Percentiles rank a stretch among this genome's conserved stretches.
Conservation (phyloP, 352 stramenopile genomes). For the Globisporangium yorkense region DNA sequence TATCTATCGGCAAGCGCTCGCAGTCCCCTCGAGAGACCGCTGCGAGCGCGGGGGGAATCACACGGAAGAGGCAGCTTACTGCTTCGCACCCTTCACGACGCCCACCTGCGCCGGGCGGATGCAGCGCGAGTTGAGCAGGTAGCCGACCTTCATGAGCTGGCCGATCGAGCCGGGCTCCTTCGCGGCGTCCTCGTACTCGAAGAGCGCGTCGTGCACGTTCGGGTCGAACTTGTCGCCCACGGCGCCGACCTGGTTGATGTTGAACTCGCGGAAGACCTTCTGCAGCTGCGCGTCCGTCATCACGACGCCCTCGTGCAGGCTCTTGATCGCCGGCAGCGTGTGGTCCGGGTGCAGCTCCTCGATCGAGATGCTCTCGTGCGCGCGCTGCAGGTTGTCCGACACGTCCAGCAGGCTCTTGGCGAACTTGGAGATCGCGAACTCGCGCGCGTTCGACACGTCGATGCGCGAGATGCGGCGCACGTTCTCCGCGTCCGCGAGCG, state of each 20-base stretch:
- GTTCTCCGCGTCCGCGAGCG: constrained; percentile 97
- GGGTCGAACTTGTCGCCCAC: constrained; percentile 97
- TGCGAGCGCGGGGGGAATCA: neutral
- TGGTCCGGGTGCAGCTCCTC: constrained; percentile 68
- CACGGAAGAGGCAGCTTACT: constrained; percentile 1
- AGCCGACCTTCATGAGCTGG: constrained; percentile 96
- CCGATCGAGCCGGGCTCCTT: constrained; percentile 90
- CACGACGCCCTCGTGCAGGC: constrained; percentile 80
- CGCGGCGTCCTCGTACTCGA: constrained; percentile 93
- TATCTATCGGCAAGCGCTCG: constrained; percentile 2
- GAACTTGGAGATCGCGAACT: constrained; percentile 96
- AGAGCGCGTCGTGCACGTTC: constrained; percentile 97
- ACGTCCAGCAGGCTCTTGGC: constrained; percentile 96
- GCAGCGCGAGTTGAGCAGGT: constrained; percentile 94
- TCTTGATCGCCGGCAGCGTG: constrained; percentile 60
- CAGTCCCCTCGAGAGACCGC: neutral
- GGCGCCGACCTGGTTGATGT: constrained; percentile 89
- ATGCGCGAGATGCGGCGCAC: constrained; percentile 91
- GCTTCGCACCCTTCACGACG: constrained; percentile 53
- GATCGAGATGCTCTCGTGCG: constrained; percentile 86
- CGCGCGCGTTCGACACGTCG: constrained; percentile 91
- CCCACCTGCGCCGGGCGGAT: constrained; percentile 96
- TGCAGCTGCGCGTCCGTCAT: constrained; percentile 95
- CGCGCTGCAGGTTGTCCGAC: constrained; percentile 96
- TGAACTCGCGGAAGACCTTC: constrained; percentile 94